Base-by-base conservation (phyloP, 2,329 filamentous ascomycete species). In the Boeremia exigua region DNA sequence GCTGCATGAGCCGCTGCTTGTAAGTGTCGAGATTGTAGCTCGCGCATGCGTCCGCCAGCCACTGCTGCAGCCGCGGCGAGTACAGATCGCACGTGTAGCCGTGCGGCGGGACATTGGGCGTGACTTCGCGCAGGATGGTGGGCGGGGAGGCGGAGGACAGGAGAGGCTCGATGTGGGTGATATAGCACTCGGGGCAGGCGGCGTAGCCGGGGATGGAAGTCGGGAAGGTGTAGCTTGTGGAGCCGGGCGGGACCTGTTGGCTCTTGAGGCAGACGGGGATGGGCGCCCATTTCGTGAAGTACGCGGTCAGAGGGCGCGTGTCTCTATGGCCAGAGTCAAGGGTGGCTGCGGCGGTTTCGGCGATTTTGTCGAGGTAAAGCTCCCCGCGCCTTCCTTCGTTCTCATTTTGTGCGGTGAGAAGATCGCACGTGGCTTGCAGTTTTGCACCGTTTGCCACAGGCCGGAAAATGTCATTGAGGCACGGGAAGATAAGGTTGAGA, bases 361-460 rank as follows among this genome's bases (percentile, higher is more conserved):
- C 29, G 25, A 67, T 48, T 14, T 51, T 38, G 45, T 59, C 56
- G 14, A 62, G 4, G 27, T 64, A 64, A 3, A 55, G 36, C 7
- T 59, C 14, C 11, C 55, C 50, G n/a, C 64, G 62, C 3, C 33
- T 43, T 14, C 49, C 44, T 2, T 38, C 30, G 11, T 46, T 30
- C 3, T 58, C 54, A 19, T 42, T 42, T 17, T 42, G 39, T 30
- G 49, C 47, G 7, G 51, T 58, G 46, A 65, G 59, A 2, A 65
- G 45, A 23, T 66, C 64, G 54, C 64, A 65, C 6, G 62, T 67
- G 8, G 54, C 64, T n/a, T 48, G 51, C 8, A 63, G n/a, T 38
- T 49, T 52, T 27, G 56, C 54, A 0, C 62, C 62, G 15, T 52
- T 30, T 3, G 47, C 54, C 12, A 57, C 46, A 6, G 55, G 46